Evolutionary conservation across 139 green algal species (phyloP), one percentile per base, ranked within the genome.

Genomic region (Zygnema circumcarinatum): DNA sequence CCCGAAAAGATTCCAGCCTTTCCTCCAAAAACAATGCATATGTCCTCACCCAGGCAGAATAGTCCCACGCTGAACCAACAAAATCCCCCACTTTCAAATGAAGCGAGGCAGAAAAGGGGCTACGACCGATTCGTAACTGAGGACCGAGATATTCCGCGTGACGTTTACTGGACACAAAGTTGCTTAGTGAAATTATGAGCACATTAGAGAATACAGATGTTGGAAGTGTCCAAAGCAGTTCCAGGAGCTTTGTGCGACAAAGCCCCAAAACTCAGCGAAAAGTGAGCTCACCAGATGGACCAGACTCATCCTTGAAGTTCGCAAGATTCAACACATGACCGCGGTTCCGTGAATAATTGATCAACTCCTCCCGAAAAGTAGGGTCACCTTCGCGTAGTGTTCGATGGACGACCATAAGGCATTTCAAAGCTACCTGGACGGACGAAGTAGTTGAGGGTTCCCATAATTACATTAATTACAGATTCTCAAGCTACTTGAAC

Each of bases 1-100:
- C 36, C n/a, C 87, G 82, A 42, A 89, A 84, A 74, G 35, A 78
- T 82, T 91, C 87, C 2, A 91, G 29, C 56, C 87, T 56, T 91
- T 98, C 95, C 35, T 98, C 96, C 80, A 98, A 86, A 93, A 97
- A 98, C 47, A 95, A 92, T 54, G 93, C 95, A 90, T 98, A 98
- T 0, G 93, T 94, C 2, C 96, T 94, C 79, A 98, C 93, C 93
- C 93, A 98, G 38, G 96, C 96, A 1, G 91, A 95, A 73, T 94
- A 96, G 85, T 98, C 96, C 94, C 94, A 96, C 22, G 87, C 87
- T 88, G 80, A 36, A 16, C n/a, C n/a, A 39, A 42, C 41, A 32
- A 2, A 42, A 62, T 25, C 47, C 16, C 47, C 7, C 7, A 16
- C 47, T 16, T 16, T 78, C 35, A 40, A 40, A 11, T 40, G 69